These are phyloP conservation scores for Yamadazyma mexicana DNA, from an alignment of 1,139 yeast species.

Conservation along the genomic window DNA sequence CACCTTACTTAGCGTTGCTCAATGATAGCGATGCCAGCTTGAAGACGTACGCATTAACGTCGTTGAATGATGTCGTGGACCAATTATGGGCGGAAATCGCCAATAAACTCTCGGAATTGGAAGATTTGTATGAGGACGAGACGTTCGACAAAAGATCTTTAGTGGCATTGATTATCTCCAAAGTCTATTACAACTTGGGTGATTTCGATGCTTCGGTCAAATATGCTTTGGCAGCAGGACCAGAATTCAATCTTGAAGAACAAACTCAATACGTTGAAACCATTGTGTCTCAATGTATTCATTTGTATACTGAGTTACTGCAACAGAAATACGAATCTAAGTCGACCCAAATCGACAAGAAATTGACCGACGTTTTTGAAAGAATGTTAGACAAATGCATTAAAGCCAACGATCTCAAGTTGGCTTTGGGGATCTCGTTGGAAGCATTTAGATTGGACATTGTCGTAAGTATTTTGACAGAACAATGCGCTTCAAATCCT, in stretches of 20 bases:
- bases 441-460: conserved; percentile 88
- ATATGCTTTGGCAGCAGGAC: conserved; percentile 84
- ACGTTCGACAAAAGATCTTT: conserved; percentile 71
- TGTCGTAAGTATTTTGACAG: conserved; percentile 60
- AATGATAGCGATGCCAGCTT: conserved; percentile 77
- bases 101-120: conserved; percentile 81
- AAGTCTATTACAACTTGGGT: conserved; percentile 92
- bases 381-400: conserved; percentile 84
- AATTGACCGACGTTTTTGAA: conserved; percentile 72
- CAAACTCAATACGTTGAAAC: conserved; percentile 90
- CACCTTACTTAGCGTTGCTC: conserved; percentile 86
- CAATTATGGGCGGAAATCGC: conserved; percentile 98
- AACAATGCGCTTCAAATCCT: conserved; percentile 36
- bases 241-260: conserved; percentile 71
- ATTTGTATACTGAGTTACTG: conserved; percentile 69
- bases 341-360: conserved; percentile 51
- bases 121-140: conserved; percentile 86
- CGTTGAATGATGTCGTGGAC: conserved; percentile 81
- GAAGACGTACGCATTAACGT: conserved; percentile 80
- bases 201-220: conserved; percentile 90
- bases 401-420: conserved; percentile 64
- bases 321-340: conserved; percentile 52
- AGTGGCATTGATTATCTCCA: conserved; percentile 92
- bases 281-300: conserved; percentile 89
- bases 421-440: conserved; percentile 88